Evolutionary conservation across 176 grass and related monocot species (phyloP).

Genomic region (Avena atlantica): DNA sequence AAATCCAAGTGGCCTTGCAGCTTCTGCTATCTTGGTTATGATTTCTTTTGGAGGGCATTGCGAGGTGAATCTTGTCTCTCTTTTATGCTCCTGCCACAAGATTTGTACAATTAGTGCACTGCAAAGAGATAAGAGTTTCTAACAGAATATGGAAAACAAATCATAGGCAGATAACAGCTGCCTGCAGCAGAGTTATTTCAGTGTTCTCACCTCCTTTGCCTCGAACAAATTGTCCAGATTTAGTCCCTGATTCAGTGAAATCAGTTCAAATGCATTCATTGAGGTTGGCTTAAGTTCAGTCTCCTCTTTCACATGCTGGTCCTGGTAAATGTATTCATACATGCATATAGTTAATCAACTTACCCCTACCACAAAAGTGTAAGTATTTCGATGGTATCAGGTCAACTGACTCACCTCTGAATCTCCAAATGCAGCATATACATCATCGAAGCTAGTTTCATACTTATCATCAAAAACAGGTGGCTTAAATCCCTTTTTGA

Average conservation of each 20-base stretch:
- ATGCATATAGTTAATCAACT: conserved; percentile 24
- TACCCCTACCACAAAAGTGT: conserved; percentile 6
- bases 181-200: conserved; percentile 8
- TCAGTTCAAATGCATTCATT: conserved; percentile 98
- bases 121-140: not conserved
- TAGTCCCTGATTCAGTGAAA: conserved; percentile 88
- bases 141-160: not conserved
- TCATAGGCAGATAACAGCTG: not conserved
- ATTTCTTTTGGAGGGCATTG: conserved; percentile 90
- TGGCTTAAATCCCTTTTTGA: conserved; percentile 90
- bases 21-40: conserved; percentile 92
- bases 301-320: conserved; percentile 84
- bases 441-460: conserved; percentile 79
- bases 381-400: conserved; percentile 40
- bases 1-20: conserved; percentile 96
- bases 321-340: conserved; percentile 57
- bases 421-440: conserved; percentile 94
- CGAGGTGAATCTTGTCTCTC: conserved; percentile 96
- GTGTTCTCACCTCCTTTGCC: conserved; percentile 64
- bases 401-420: conserved; percentile 76
- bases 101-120: conserved; percentile 17
- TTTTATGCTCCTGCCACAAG: conserved; percentile 81
- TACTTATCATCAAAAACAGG: conserved; percentile 85
- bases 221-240: conserved; percentile 97
- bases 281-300: conserved; percentile 86